A percentile compares a stretch with the other conserved stretches of the same genome.
Conservation (phyloP, 306 rosid species). For the Macrotyloma uniflorum region DNA sequence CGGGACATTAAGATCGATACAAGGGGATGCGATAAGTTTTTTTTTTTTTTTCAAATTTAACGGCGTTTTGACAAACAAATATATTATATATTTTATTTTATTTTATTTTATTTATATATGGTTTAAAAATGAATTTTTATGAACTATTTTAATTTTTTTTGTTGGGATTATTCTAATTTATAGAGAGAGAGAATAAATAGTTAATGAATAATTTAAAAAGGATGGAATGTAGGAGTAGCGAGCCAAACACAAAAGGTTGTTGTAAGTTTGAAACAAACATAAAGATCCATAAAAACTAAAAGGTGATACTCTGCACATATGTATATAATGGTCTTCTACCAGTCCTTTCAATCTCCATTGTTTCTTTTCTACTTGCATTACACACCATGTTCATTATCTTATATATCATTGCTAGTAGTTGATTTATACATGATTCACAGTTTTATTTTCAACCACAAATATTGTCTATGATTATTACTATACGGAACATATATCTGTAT, state of each 20-base stretch:
- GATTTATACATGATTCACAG: neutral
- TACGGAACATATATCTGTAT: conserved; percentile 13
- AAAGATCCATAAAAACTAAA: neutral
- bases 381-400: no score
- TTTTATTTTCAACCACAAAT: neutral
- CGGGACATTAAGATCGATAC: no score
- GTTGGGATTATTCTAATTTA: no score
- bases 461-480: neutral
- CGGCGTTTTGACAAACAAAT: no score
- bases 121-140: no score
- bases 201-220: neutral
- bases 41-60: no score
- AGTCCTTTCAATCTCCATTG: neutral
- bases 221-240: neutral
- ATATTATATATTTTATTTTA: no score
- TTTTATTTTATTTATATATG: no score
- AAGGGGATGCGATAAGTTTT: no score
- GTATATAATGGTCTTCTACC: neutral
- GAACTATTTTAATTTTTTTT: no score
- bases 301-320: neutral
- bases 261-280: neutral
- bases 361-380: neutral
- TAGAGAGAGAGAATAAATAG: neutral
- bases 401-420: neutral
- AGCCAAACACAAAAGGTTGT: neutral